Percentiles rank a stretch among this genome's conserved stretches.
Conservation (phyloP, 441 rosid genomes). For the Croton setiger region DNA sequence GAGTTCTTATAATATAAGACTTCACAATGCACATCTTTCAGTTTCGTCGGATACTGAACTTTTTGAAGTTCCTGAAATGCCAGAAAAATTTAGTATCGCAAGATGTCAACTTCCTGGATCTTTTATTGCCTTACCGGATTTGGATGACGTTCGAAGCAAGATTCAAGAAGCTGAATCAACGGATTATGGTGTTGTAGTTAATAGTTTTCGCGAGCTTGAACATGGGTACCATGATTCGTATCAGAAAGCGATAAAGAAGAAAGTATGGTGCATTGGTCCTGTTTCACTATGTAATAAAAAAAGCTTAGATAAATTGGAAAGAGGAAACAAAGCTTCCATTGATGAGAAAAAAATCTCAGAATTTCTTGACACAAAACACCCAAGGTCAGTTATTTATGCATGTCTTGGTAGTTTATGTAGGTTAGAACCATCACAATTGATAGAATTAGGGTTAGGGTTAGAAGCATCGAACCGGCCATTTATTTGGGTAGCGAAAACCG, state of each 20-base stretch:
- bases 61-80: conserved; percentile 26
- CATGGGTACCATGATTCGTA: conserved; percentile 21
- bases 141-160: conserved; percentile 22
- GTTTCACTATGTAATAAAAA: conserved; percentile 28
- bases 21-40: conserved; percentile 16
- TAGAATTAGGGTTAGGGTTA: conserved; percentile 33
- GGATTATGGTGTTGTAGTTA: conserved; percentile 30
- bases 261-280: conserved; percentile 39
- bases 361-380: conserved; percentile 38
- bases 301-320: conserved; percentile 20
- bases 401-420: conserved; percentile 37
- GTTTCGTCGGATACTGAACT: conserved; percentile 21
- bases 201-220: conserved; percentile 37
- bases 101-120: conserved; percentile 33
- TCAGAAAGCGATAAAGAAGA: conserved; percentile 23
- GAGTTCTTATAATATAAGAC: conserved; percentile 13
- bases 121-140: conserved; percentile 19
- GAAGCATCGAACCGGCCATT: conserved; percentile 35
- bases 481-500: conserved; percentile 33
- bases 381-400: conserved; percentile 33
- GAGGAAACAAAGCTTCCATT: conserved; percentile 27
- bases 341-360: conserved; percentile 20
- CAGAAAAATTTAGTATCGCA: conserved; percentile 29
- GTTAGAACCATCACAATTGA: conserved; percentile 28
- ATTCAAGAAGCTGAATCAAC: conserved; percentile 29